phyloP scores from a whole-genome alignment of 129 eudicot genomes.

The Flaveria linearis region DNA sequence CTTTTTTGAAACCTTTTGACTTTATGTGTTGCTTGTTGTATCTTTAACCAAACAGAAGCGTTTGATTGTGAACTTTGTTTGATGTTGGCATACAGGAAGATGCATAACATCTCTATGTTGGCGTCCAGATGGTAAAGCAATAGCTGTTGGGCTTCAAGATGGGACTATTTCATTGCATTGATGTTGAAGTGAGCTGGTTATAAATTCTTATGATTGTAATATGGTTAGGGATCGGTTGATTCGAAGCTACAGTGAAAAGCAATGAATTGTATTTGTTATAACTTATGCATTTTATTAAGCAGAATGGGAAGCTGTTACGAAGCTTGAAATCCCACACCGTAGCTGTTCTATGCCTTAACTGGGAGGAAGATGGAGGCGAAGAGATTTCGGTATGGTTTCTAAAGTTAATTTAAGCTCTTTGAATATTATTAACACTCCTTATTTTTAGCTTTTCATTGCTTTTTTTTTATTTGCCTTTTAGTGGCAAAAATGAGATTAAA shows the following conservation, averaged over 20 bases:
- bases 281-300: constrained; percentile 26
- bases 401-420: constrained; percentile 3
- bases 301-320: constrained; percentile 90
- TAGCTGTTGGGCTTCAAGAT: constrained; percentile 94
- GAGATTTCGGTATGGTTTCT: constrained; percentile 43
- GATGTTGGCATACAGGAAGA: constrained; percentile 49
- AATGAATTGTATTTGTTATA: not conserved
- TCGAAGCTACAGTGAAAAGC: not conserved
- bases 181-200: constrained; percentile 77
- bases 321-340: constrained; percentile 72
- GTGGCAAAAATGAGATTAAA: constrained; percentile 4
- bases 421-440: constrained; percentile 11
- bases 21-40: constrained; percentile 9
- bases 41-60: constrained; percentile 2
- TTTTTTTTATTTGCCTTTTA: not conserved
- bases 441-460: not conserved
- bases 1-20: not conserved
- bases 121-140: constrained; percentile 98
- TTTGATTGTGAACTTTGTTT: not conserved
- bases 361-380: constrained; percentile 74
- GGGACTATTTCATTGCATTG: constrained; percentile 87
- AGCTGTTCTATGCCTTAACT: constrained; percentile 83
- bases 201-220: not conserved
- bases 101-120: constrained; percentile 85
- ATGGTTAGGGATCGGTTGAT: not conserved